phyloP scores from a whole-genome alignment of 1,284 basidiomycete species.

The Melampsora americana region DNA sequence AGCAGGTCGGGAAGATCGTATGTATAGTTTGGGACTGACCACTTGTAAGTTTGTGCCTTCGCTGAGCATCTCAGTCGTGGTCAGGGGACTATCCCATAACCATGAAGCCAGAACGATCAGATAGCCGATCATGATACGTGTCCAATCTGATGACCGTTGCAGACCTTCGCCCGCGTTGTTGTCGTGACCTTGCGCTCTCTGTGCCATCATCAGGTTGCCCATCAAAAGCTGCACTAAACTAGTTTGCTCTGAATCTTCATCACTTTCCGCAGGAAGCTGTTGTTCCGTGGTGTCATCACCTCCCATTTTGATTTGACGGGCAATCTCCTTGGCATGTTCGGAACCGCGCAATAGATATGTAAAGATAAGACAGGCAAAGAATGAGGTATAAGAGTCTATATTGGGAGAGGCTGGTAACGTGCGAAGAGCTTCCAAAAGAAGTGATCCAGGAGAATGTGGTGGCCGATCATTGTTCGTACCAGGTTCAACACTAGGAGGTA shows the following conservation, averaged over 20 bases:
- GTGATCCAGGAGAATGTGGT: constrained; percentile 57
- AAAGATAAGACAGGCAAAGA: constrained; percentile 59
- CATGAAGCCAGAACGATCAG: constrained; percentile 78
- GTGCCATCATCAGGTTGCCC: constrained; percentile 65
- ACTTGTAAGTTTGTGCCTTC: constrained; percentile 82
- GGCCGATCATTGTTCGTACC: constrained; percentile 44
- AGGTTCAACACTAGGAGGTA: constrained; percentile 43
- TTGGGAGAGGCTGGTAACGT: constrained; percentile 54
- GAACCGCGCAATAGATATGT: constrained; percentile 60
- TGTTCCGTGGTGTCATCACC: constrained; percentile 49
- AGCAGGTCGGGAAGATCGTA: background rate
- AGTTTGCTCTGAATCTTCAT: constrained; percentile 58
- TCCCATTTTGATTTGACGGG: constrained; percentile 56
- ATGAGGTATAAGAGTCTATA: constrained; percentile 60
- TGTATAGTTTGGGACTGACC: constrained; percentile 59
- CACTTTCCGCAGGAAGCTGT: constrained; percentile 52
- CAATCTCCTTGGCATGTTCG: constrained; percentile 60
- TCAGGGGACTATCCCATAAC: constrained; percentile 92
- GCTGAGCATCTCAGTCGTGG: constrained; percentile 82
- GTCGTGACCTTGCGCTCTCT: constrained; percentile 59
- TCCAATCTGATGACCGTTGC: constrained; percentile 74
- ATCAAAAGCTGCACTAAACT: constrained; percentile 60
- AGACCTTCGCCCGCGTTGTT: constrained; percentile 53
- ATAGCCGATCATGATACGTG: constrained; percentile 80
- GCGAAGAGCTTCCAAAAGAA: constrained; percentile 59